These are phyloP conservation scores for Colletotrichum sp. DNA, from an alignment of 2,329 filamentous ascomycete genomes.

Conservation along the genomic window DNA sequence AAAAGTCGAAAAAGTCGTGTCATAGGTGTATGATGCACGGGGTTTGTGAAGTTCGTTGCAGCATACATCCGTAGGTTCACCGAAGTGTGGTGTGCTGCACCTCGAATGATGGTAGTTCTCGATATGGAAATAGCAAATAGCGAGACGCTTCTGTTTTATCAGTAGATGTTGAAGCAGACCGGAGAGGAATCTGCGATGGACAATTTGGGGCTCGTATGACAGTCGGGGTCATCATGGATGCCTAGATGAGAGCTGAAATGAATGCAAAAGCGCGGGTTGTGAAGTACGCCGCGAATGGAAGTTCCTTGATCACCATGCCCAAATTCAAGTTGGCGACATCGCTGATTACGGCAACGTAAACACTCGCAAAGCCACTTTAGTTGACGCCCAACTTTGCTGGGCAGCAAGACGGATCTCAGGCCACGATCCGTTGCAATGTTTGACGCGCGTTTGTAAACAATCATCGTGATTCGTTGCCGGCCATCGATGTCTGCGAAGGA, in stretches of 20 bases:
- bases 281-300: neutral
- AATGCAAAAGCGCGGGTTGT: neutral
- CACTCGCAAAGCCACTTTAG: neutral
- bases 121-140: neutral
- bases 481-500: neutral
- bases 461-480: neutral
- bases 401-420: neutral
- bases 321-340: neutral
- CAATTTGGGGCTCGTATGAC: neutral
- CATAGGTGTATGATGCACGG: neutral
- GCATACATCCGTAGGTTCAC: neutral
- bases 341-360: neutral
- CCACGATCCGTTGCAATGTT: neutral
- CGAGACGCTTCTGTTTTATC: neutral
- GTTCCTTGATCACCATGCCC: neutral
- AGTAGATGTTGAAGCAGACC: neutral
- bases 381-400: neutral
- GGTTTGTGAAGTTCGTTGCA: neutral
- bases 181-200: neutral
- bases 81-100: neutral
- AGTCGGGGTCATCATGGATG: neutral
- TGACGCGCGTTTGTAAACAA: neutral
- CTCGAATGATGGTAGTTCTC: neutral
- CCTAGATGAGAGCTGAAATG: neutral
- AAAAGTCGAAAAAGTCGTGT: neutral